Conservation (phyloP, 164 flowering plant genomes). For the Nymphaea thermarum region DNA sequence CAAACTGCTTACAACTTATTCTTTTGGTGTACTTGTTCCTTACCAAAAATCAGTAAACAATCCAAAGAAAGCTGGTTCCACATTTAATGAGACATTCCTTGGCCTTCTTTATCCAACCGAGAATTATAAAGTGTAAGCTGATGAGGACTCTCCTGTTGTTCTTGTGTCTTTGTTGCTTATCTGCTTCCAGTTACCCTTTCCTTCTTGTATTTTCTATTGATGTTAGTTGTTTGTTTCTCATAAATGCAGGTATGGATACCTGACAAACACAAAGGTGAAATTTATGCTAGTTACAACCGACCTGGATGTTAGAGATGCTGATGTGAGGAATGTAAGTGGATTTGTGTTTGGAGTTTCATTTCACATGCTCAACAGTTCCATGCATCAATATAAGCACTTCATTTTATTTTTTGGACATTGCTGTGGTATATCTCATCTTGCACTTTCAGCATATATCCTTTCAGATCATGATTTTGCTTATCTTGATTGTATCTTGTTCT, state of each 20-base stretch:
- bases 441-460: no score
- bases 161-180: neutral
- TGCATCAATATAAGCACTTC: neutral
- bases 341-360: neutral
- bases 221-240: constrained; percentile 1
- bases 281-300: constrained; percentile 91
- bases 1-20: no score
- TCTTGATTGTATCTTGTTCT: no score
- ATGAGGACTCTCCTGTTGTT: neutral
- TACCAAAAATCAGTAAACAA: constrained; percentile 56
- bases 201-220: neutral
- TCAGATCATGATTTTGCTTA: no score
- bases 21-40: neutral
- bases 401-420: neutral
- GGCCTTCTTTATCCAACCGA: constrained; percentile 96
- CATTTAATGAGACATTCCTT: constrained; percentile 84
- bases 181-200: neutral
- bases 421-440: no score
- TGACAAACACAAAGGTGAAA: constrained; percentile 96
- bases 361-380: neutral
- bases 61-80: constrained; percentile 77
- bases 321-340: constrained; percentile 86
- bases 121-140: constrained; percentile 91
- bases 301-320: constrained; percentile 85
- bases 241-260: constrained; percentile 73